A percentile compares a stretch with the other conserved stretches of the same genome.
phyloP scores from a whole-genome alignment of 805 yeast genomes.

The Kregervanrija fluxuum region DNA sequence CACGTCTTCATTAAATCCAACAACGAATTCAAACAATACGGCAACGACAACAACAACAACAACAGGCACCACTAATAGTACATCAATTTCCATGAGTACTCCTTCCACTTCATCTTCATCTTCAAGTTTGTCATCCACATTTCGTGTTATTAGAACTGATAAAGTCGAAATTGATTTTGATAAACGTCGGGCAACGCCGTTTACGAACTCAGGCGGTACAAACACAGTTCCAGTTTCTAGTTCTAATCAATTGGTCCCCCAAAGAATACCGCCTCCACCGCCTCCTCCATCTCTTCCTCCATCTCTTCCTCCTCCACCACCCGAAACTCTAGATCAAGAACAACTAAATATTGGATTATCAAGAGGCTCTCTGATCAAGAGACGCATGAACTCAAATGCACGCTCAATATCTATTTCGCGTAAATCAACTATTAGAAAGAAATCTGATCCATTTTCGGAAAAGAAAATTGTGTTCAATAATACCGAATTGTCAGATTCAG shows the following conservation, averaged over 20 bases:
- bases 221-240: constrained; percentile 37
- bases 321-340: background rate
- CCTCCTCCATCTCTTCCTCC: constrained; percentile 21
- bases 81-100: background rate
- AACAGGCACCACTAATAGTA: background rate
- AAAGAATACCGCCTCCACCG: constrained; percentile 23
- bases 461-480: constrained; percentile 67
- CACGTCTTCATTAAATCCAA: constrained; percentile 3
- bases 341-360: too few relatives aligned
- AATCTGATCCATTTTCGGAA: constrained; percentile 54
- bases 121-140: constrained; percentile 31
- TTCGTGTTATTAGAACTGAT: constrained; percentile 61
- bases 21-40: background rate
- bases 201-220: constrained; percentile 59
- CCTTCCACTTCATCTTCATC: background rate
- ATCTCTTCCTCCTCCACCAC: constrained; percentile 10
- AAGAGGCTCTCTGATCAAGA: too few relatives aligned
- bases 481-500: constrained; percentile 47
- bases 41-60: constrained; percentile 1
- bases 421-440: constrained; percentile 7
- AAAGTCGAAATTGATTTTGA: constrained; percentile 76
- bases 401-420: background rate
- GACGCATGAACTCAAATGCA: background rate
- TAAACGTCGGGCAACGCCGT: constrained; percentile 70
- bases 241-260: constrained; percentile 22